Evolutionary conservation across 2,329 filamentous ascomycete genomes (phyloP).

Genomic region (Ophiosphaerella narmari): DNA sequence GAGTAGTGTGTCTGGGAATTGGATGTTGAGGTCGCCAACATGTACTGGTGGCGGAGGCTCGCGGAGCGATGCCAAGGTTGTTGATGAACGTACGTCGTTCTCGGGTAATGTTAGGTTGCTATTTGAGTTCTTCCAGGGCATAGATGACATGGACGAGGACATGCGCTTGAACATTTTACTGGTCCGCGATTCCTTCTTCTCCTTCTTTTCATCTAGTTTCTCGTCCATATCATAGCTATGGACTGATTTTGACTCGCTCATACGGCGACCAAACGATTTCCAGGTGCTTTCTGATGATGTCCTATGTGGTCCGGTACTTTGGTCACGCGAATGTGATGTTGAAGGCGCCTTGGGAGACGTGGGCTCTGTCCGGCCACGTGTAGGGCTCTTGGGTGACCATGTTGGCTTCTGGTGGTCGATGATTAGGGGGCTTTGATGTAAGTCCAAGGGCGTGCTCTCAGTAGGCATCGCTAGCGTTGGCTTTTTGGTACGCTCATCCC

Average conservation of each 20-base stretch:
- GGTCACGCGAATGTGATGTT: conserved; percentile 39
- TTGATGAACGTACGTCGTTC: conserved; percentile 32
- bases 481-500: conserved; percentile 57
- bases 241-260: conserved; percentile 42
- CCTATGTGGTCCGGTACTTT: conserved; percentile 35
- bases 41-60: conserved; percentile 64
- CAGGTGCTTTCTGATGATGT: conserved; percentile 49
- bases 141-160: conserved; percentile 62
- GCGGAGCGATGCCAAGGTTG: conserved; percentile 34
- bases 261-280: conserved; percentile 43
- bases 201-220: conserved; percentile 49
- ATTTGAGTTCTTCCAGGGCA: conserved; percentile 56
- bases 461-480: conserved; percentile 41
- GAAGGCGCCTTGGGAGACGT: conserved; percentile 36
- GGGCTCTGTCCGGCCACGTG: conserved; percentile 35
- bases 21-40: conserved; percentile 91
- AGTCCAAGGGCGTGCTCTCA: conserved; percentile 59
- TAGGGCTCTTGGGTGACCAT: conserved; percentile 29
- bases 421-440: conserved; percentile 62
- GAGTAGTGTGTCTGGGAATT: conserved; percentile 92
- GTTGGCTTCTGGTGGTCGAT: conserved; percentile 63
- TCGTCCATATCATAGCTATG: conserved; percentile 47
- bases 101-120: conserved; percentile 47
- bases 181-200: conserved; percentile 61
- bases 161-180: conserved; percentile 70